Percentiles rank a stretch among this genome's conserved stretches.
Evolutionary conservation across 345 rosid species (phyloP).

Genomic region (Linum trigynum): DNA sequence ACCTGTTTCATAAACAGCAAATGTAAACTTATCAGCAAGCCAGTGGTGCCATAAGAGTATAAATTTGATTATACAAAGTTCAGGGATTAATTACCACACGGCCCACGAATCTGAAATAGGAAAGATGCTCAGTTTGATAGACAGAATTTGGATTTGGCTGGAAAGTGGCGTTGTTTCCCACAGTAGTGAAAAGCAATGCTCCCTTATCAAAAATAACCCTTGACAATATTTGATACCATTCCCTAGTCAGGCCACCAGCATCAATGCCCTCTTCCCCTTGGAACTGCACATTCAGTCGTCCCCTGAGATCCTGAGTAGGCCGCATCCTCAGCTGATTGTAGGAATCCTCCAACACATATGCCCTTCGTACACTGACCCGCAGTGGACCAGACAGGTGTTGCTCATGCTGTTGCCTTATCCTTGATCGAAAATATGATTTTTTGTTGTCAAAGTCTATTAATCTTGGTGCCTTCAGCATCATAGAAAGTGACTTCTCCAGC

Average conservation of each 20-base stretch:
- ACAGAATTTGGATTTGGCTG: conserved; percentile 98
- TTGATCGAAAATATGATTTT: conserved; percentile 83
- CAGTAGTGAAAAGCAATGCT: conserved; percentile 9
- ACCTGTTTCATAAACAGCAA: conserved; percentile 42
- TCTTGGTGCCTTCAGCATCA: conserved; percentile 90
- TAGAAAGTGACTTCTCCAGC: conserved; percentile 82
- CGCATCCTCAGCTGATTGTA: conserved; percentile 95
- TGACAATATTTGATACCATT: conserved; percentile 93
- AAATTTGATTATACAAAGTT: background rate
- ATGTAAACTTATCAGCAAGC: background rate
- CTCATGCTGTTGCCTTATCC: conserved; percentile 83
- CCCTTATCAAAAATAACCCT: conserved; percentile 33
- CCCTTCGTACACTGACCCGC: conserved; percentile 80
- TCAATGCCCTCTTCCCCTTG: conserved; percentile 17
- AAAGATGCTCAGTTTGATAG: conserved; percentile 90
- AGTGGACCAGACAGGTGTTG: conserved; percentile 83
- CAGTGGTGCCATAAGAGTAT: background rate
- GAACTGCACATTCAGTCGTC: conserved; percentile 85
- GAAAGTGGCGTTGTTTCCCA: conserved; percentile 85
- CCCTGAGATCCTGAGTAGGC: conserved; percentile 76
- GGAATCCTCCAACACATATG: conserved; percentile 92
- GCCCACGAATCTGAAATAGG: conserved; percentile 90
- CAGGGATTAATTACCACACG: conserved; percentile 58
- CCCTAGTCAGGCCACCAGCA: conserved; percentile 31
- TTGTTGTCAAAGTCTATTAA: conserved; percentile 92